Base-by-base conservation (phyloP, 345 rosid species). In the Boechera stricta region DNA sequence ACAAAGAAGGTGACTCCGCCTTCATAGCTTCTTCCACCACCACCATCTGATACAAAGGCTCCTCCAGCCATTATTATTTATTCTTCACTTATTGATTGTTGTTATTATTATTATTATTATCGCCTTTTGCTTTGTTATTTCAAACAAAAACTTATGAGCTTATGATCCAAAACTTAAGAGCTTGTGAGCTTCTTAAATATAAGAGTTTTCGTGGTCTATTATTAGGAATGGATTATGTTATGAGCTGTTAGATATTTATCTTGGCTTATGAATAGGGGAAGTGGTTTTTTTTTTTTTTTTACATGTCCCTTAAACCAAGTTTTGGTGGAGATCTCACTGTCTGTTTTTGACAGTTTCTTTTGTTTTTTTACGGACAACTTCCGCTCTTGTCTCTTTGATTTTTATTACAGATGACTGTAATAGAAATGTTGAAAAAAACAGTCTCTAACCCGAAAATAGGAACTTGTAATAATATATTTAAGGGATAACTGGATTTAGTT, bases 31-130 rank as follows among this genome's bases (percentile, higher is more conserved):
- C 69, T 65, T 16, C 75, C 81, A 11, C 67, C 76, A 35, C 75
- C 52, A 13, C 73, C 78, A 12, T 72, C 76, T 54, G 64, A 44
- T 58, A 73, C 87, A 78, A 76, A 83, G 12, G 81, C 85, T 79
- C 88, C 88, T 76, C 83, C 87, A 4, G 86, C 90, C 90, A 87
- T 87, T 77, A 64, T 42, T 69, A n/a, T 0, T 52, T 71, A 63
- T 69, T 35, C 49, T 71, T 77, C 58, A 77, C 76, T 64, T 70
- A 35, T 35, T 61, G 66, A 36, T 61, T 44, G 1, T 42, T 10
- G 0, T 9, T 26, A 16, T 52, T 5, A 13, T 41, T 62, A 21
- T 21, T 21, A 21, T 21, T 21, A 21, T 55, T 75, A 16, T 16
- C 16, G 16, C 32, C 52, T 67, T 58, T 48, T 1, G 68, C 61